Evolutionary conservation across 352 stramenopile genomes (phyloP), one percentile per base, ranked within the genome.

Genomic region (Phytophthora constricta): DNA sequence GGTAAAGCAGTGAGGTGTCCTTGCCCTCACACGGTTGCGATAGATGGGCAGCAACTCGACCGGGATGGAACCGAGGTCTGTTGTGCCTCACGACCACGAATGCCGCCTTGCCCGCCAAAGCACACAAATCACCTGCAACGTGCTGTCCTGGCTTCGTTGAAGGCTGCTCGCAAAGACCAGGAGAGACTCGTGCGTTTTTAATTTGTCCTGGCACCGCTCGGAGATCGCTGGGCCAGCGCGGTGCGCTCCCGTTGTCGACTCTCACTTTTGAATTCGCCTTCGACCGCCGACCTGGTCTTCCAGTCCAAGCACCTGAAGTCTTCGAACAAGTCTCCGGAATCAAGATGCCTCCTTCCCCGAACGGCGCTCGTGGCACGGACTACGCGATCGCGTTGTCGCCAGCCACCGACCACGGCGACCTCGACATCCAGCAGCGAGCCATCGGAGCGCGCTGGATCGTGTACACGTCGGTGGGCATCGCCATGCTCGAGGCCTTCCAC

Each of bases 401-500:
- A 10, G 20, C 49, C 2, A 8, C n/a, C 7, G n/a, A 50, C 27
- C 33, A 54, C 7, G 26, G 55, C 10, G 11, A 51, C 14, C 17
- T 66, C 19, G 45, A 48, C 37, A 58, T 72, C 23, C 42, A 70
- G 11, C 43, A 65, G 16, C 63, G 68, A 1, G 52, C 59, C n/a
- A 33, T 76, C 25, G 46, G 33, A 2, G 70, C 77, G 5, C 66
- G 49, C n/a, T 72, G 72, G 43, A 64, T 82, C 26, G 69, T 87
- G 20, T 88, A 88, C 63, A 48, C 64, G 25, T 79, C 72, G 19
- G 59, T 71, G 0, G 53, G 56, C 28, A 47, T 80, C 22, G 76
- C 69, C 20, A 67, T 83, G 27, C 59, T 86, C 11, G 58, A 82
- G 23, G 62, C 74, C 3, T 70, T 84, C 52, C 80, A 90, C 55